A percentile compares a stretch with the other conserved stretches of the same genome.
These are phyloP conservation scores for Aspergillus saccharolyticus DNA, from an alignment of 495 filamentous ascomycete genomes.

Conservation along the genomic window DNA sequence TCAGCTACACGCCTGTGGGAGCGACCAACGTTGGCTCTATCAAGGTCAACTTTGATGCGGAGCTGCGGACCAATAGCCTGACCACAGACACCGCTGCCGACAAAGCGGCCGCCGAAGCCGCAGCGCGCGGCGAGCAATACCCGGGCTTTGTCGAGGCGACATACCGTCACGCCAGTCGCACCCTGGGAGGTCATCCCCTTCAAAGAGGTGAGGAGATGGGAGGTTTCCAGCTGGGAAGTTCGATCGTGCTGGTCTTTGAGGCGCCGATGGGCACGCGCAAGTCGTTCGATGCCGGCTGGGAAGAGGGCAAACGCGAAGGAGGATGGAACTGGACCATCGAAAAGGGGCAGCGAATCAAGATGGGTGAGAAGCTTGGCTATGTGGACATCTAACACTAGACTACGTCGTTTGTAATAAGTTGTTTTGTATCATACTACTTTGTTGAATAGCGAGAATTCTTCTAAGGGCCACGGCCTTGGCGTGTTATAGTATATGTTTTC, in stretches of 20 bases:
- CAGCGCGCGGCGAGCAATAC: slow-evolving; percentile 70
- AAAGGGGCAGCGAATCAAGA: slow-evolving; percentile 81
- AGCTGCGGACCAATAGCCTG: slow-evolving; percentile 87
- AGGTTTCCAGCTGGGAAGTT: slow-evolving; percentile 93
- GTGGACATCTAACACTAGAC: slow-evolving; percentile 35
- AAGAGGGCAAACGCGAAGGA: slow-evolving; percentile 48
- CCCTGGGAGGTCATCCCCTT: slow-evolving; percentile 79
- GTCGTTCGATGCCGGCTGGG: slow-evolving; percentile 63
- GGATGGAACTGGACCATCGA: slow-evolving; percentile 81
- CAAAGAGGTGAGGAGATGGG: slow-evolving; percentile 94
- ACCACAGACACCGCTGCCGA: slow-evolving; percentile 87
- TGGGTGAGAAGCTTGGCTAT: slow-evolving; percentile 80
- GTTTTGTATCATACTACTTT: neutral
- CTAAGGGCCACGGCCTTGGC: neutral
- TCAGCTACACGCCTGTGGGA: slow-evolving; percentile 90
- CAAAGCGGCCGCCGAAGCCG: slow-evolving; percentile 70
- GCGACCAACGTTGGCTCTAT: slow-evolving; percentile 99
- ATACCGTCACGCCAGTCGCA: slow-evolving; percentile 69
- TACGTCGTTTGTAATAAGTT: slow-evolving; percentile 4
- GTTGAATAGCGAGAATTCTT: neutral
- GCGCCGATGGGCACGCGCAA: slow-evolving; percentile 64
- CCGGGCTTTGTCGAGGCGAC: slow-evolving; percentile 86
- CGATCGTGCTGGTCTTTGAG: slow-evolving; percentile 95
- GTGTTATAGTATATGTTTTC: neutral
- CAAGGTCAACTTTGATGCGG: slow-evolving; percentile 93